Evolutionary conservation across 805 yeast species (phyloP), one percentile per base, ranked within the genome.

Genomic region (Zygoascus tannicola): DNA sequence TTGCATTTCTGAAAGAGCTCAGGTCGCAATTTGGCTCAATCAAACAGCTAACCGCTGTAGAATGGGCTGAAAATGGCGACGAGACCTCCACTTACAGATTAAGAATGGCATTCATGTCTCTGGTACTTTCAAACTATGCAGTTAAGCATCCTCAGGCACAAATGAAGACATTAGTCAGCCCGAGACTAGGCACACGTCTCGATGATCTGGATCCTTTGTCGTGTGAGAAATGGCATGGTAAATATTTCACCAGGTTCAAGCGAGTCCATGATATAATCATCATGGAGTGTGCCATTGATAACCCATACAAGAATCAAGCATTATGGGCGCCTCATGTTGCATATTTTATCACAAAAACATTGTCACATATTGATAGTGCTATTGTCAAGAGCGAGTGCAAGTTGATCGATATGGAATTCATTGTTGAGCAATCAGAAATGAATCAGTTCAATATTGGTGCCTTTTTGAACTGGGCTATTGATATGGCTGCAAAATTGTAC

Each of bases 311-410:
- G 15, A 15, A 28, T 19, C 51, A 50, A 20, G 41, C 18, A 15
- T 12, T 38, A 33, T 50, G 53, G 53, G 18, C 48, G 22, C 53
- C 53, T 4, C 32, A 39, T 23, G 32, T 48, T 28, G 36, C 48
- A 32, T 44, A 36, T 15, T 48, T 43, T 23, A 39, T 38, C 4
- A 28, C 33, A 38, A 20, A 37, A 12, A 32, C 44, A 8, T 28
- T 50, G 41, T n/a, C 38, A 48, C 20, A 18, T n/a, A 33, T 22
- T 40, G 15, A 41, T 50, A 15, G 45, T 19, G 18, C 38, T 26
- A 32, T 15, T 8, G 20, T 37, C 12, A 15, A 5, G 22, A 38
- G 35, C 23, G 36, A 43, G 20, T 48, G 41, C 35, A 34, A 38
- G 15, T 37, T 41, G 22, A 16, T 48, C n/a, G 53, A 50, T 39